Conservation (phyloP, 331 rosid species). For the Rhamnella rubrinervis region DNA sequence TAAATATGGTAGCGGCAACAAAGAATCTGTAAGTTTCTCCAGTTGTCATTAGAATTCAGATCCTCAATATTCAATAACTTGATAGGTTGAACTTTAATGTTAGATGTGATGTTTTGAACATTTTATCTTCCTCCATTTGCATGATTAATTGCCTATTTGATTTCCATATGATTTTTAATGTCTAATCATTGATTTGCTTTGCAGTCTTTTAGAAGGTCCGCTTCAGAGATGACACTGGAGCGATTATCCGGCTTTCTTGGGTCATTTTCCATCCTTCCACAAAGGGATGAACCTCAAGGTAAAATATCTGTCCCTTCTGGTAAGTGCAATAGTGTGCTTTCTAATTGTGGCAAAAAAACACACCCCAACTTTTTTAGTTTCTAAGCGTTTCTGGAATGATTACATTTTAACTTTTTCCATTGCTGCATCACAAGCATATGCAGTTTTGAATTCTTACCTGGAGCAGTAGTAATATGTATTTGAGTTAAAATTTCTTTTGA, state of each 20-base stretch:
- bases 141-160: conserved; percentile 6
- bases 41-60: neutral
- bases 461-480: too few relatives aligned
- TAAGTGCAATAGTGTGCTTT: neutral
- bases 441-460: too few relatives aligned
- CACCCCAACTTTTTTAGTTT: too few relatives aligned
- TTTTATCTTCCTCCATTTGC: neutral
- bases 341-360: neutral
- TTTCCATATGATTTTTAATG: conserved; percentile 8
- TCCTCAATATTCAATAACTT: neutral
- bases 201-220: conserved; percentile 75
- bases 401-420: too few relatives aligned
- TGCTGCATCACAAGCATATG: too few relatives aligned
- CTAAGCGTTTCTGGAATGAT: too few relatives aligned
- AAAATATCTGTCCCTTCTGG: neutral
- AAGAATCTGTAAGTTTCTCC: conserved; percentile 60
- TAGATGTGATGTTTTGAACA: neutral
- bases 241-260: conserved; percentile 75
- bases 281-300: conserved; percentile 75
- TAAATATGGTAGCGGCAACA: conserved; percentile 69
- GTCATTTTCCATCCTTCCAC: conserved; percentile 74
- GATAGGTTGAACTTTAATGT: neutral
- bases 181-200: conserved; percentile 22
- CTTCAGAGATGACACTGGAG: conserved; percentile 80
- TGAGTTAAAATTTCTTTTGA: too few relatives aligned